phyloP scores from a whole-genome alignment of 257 asterid genomes.

The Oldenlandia corymbosa region DNA sequence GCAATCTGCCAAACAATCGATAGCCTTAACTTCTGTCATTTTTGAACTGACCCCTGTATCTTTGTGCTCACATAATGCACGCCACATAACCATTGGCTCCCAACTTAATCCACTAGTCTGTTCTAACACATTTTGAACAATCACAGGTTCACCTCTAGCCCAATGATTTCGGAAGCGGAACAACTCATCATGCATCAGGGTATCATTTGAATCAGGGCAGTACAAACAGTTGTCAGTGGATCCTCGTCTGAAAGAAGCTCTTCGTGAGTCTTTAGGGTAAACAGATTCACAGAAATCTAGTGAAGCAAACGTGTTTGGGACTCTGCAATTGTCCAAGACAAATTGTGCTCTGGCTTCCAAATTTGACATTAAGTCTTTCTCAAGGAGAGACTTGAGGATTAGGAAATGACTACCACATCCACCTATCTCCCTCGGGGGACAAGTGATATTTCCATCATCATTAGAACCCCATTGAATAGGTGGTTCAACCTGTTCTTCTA shows the following conservation, averaged over 20 bases:
- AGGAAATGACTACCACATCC: slow-evolving; percentile 65
- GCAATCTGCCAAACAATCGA: slow-evolving; percentile 85
- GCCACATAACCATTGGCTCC: slow-evolving; percentile 99
- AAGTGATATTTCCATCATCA: slow-evolving; percentile 36
- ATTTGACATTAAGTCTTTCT: slow-evolving; percentile 53
- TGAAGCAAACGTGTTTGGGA: slow-evolving; percentile 13
- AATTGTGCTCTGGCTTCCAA: slow-evolving; percentile 45
- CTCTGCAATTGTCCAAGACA: slow-evolving; percentile 23
- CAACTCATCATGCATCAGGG: slow-evolving; percentile 42
- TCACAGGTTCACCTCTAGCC: slow-evolving; percentile 85
- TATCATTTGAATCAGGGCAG: slow-evolving; percentile 48
- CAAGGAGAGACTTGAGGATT: slow-evolving; percentile 79
- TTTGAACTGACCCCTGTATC: slow-evolving; percentile 36
- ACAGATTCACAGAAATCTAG: slow-evolving; percentile 19
- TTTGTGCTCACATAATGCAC: slow-evolving; percentile 62
- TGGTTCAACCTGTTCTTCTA: slow-evolving; percentile 23
- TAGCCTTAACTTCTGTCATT: slow-evolving; percentile 66
- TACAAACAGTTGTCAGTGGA: slow-evolving; percentile 51
- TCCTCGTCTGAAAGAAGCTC: slow-evolving; percentile 47
- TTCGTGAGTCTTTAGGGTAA: slow-evolving; percentile 26
- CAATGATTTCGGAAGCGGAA: slow-evolving; percentile 68
- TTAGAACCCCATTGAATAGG: slow-evolving; percentile 34
- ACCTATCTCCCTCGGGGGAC: slow-evolving; percentile 71
- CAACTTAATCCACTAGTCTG: slow-evolving; percentile 78
- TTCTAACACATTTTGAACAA: slow-evolving; percentile 64